phyloP scores from a whole-genome alignment of 2,329 filamentous ascomycete species.

The Alternaria longipes region DNA sequence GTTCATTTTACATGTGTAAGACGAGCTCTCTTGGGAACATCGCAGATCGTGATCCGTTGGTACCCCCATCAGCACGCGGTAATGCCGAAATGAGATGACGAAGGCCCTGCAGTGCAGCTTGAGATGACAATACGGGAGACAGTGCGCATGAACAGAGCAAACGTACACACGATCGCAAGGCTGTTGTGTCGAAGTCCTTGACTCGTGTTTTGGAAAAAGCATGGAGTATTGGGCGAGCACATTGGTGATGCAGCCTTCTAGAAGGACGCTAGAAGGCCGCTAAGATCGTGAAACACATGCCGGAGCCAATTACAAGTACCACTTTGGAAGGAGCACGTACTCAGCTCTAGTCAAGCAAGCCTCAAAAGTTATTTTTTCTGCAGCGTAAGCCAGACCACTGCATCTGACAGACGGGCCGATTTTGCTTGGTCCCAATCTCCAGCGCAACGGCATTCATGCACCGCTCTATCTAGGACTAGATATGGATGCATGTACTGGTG shows the following conservation, averaged over 20 bases:
- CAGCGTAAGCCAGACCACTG: constrained; percentile 11
- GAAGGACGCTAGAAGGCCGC: constrained; percentile 43
- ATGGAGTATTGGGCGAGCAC: constrained; percentile 41
- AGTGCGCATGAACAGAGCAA: constrained; percentile 21
- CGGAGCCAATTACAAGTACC: constrained; percentile 23
- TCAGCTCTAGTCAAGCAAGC: constrained; percentile 23
- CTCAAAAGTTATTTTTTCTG: constrained; percentile 15
- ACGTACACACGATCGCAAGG: constrained; percentile 13
- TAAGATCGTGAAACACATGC: constrained; percentile 40
- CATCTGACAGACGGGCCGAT: constrained; percentile 16
- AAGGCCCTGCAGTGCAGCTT: constrained; percentile 7
- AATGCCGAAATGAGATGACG: constrained; percentile 17
- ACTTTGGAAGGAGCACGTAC: constrained; percentile 19
- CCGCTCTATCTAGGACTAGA: constrained; percentile 11
- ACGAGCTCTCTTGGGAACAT: constrained; percentile 7
- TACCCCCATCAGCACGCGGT: constrained; percentile 13
- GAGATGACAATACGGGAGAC: constrained; percentile 31
- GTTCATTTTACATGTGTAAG: constrained; percentile 13
- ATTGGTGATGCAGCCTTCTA: constrained; percentile 30
- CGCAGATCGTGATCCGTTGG: constrained; percentile 14
- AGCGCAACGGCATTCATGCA: constrained; percentile 15
- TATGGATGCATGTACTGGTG: constrained; percentile 6
- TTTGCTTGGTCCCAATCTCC: constrained; percentile 14
- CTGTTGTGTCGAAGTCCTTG: constrained; percentile 19
- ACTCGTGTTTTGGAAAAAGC: constrained; percentile 26